These are phyloP conservation scores for Perkinsus olseni DNA, from an alignment of 169 alveolate species.

Conservation along the genomic window DNA sequence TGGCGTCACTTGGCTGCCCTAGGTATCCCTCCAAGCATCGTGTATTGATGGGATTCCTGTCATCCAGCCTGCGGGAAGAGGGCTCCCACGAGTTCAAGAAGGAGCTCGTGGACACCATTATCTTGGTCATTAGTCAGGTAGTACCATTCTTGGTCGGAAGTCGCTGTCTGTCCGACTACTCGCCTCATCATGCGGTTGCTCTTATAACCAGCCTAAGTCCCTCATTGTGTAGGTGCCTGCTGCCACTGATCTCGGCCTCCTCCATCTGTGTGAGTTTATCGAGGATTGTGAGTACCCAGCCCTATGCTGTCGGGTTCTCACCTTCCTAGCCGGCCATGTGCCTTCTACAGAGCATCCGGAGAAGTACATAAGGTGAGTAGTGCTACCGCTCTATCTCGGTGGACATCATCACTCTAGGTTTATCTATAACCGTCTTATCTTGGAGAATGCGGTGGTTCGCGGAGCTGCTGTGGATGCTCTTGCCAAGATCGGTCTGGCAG, in stretches of 20 bases:
- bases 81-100: slow-evolving; percentile 74
- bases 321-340: slow-evolving; percentile 37
- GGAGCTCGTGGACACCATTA: slow-evolving; percentile 81
- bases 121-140: slow-evolving; percentile 64
- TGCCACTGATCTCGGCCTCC: slow-evolving; percentile 43
- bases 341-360: background rate
- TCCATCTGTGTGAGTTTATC: slow-evolving; percentile 88
- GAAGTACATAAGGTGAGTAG: background rate
- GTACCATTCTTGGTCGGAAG: slow-evolving; percentile 17
- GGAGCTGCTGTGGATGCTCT: slow-evolving; percentile 94
- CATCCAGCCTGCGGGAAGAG: slow-evolving; percentile 81
- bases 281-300: slow-evolving; percentile 94
- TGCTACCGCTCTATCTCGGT: background rate
- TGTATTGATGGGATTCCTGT: slow-evolving; percentile 71
- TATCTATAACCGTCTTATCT: slow-evolving; percentile 89
- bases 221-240: slow-evolving; percentile 57
- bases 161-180: too few species aligned
- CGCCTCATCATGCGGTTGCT: too few species aligned
- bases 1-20: slow-evolving; percentile 32
- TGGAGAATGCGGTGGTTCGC: slow-evolving; percentile 89
- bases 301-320: slow-evolving; percentile 54
- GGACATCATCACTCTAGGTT: slow-evolving; percentile 45
- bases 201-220: slow-evolving; percentile 40
- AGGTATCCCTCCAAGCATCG: slow-evolving; percentile 82
- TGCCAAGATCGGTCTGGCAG: slow-evolving; percentile 64